Conservation (phyloP, 768 basidiomycete species). For the Phanerochaete carnosa region DNA sequence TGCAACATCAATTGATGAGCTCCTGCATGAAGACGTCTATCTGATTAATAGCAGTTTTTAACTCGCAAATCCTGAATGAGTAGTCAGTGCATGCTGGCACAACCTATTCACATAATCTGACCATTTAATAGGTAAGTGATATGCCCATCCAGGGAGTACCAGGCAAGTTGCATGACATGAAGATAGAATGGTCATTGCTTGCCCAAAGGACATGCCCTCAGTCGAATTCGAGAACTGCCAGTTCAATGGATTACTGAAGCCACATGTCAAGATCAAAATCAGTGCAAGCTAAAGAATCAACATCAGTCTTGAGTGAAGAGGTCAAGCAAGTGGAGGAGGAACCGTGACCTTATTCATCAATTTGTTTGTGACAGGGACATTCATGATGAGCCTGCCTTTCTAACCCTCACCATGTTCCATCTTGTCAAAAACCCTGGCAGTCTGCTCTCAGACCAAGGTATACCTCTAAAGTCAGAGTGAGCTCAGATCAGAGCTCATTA, state of each 20-base stretch:
- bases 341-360: not conserved
- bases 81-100: not conserved
- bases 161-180: not conserved
- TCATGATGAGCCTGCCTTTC: not conserved
- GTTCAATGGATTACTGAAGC: not conserved
- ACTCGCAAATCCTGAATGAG: not conserved
- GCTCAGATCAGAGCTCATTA: not conserved
- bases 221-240: not conserved
- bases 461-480: not conserved
- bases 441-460: not conserved
- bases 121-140: conserved; percentile 1
- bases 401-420: not conserved
- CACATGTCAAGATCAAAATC: conserved; percentile 1
- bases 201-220: not conserved
- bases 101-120: not conserved
- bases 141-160: not conserved
- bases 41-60: not conserved
- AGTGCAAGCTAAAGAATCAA: not conserved
- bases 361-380: not conserved
- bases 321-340: not conserved
- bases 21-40: not conserved
- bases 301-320: not conserved
- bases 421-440: not conserved
- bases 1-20: not conserved
- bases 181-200: not conserved